Conservation (phyloP, 1,284 basidiomycete genomes). For the Sporisorium reilianum region DNA sequence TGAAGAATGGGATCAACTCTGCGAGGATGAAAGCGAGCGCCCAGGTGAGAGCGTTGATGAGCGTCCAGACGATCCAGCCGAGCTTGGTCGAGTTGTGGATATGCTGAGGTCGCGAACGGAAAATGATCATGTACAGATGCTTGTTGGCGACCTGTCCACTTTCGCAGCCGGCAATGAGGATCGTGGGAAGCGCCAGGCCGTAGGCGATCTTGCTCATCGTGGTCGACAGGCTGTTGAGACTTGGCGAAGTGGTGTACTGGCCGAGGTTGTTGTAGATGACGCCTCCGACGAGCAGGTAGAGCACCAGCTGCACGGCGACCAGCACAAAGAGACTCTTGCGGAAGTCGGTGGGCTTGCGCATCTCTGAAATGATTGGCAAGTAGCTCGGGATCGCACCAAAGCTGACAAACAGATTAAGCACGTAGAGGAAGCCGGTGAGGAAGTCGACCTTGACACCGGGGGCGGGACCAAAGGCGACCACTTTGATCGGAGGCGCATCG, state of each 20-base stretch:
- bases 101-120: conserved; percentile 50
- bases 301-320: conserved; percentile 51
- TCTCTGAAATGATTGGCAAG: conserved; percentile 63
- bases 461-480: conserved; percentile 55
- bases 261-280: conserved; percentile 63
- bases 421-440: conserved; percentile 54
- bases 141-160: conserved; percentile 60
- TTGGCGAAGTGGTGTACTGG: conserved; percentile 62
- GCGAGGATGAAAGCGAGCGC: conserved; percentile 56
- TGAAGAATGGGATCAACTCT: conserved; percentile 60
- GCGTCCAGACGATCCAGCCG: conserved; percentile 55
- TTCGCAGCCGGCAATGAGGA: conserved; percentile 61
- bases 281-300: conserved; percentile 63
- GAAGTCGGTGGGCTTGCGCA: conserved; percentile 58
- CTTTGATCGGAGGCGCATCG: conserved; percentile 37
- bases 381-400: conserved; percentile 59
- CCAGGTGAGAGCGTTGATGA: conserved; percentile 62
- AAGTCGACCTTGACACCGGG: conserved; percentile 50
- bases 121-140: conserved; percentile 56
- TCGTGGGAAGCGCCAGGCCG: conserved; percentile 61
- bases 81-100: conserved; percentile 45
- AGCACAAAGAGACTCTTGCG: conserved; percentile 50
- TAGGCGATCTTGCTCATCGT: conserved; percentile 57
- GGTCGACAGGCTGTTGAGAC: conserved; percentile 52
- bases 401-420: conserved; percentile 58